Percentiles rank a stretch among this genome's conserved stretches.
Evolutionary conservation across 2,329 filamentous ascomycete genomes (phyloP).

Genomic region (Ceratocystis smalleyi): DNA sequence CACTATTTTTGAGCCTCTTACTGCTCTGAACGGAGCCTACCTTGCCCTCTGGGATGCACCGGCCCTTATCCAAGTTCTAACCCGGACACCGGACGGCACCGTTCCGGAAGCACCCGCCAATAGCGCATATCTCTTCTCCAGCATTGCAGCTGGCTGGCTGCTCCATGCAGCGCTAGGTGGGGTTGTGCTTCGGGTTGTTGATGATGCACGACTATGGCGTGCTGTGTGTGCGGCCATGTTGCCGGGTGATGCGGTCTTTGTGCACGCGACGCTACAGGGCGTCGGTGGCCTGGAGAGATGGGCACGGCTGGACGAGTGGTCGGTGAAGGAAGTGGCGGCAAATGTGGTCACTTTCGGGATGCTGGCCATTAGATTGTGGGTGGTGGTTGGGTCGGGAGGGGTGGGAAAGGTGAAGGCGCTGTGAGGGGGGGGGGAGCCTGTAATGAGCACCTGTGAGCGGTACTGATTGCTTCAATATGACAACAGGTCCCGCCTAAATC

Average conservation of each 20-base stretch:
- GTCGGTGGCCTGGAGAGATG: conserved; percentile 12
- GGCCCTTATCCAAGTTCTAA: conserved; percentile 7
- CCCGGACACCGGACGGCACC: not conserved
- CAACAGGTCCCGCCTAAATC: not conserved
- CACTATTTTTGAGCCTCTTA: conserved; percentile 9
- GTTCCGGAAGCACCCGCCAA: not conserved
- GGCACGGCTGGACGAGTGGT: conserved; percentile 9
- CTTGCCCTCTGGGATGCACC: conserved; percentile 8
- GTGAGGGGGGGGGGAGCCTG: not conserved
- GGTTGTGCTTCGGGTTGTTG: not conserved
- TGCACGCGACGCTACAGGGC: conserved; percentile 9
- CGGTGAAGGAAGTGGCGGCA: conserved; percentile 3
- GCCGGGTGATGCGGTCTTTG: conserved; percentile 11
- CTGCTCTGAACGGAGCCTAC: conserved; percentile 12
- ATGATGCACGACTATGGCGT: conserved; percentile 14
- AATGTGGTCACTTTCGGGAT: conserved; percentile 11
- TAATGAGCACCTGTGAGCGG: not conserved
- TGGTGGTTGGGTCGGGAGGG: conserved; percentile 12
- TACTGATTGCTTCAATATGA: too few relatives aligned
- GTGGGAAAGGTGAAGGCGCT: not conserved
- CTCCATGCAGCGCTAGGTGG: conserved; percentile 12
- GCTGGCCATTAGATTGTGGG: conserved; percentile 7
- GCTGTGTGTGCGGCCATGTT: conserved; percentile 13
- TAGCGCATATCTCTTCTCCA: conserved; percentile 11
- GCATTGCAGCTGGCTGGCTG: conserved; percentile 14